Base-by-base conservation (phyloP, 2,329 filamentous ascomycete genomes). In the Geosmithia flava region DNA sequence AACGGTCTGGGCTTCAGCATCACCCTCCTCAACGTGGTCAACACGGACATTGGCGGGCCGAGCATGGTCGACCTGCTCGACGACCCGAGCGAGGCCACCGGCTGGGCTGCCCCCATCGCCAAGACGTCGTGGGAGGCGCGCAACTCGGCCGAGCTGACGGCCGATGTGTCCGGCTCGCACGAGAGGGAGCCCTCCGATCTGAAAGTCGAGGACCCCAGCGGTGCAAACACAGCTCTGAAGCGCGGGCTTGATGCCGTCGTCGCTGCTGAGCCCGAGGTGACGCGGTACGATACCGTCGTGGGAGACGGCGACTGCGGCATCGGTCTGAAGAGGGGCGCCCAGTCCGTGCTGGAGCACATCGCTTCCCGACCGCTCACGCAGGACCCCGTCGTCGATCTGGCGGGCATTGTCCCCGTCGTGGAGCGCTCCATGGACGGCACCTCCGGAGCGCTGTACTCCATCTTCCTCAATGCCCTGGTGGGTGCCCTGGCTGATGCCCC, bases 281-380 rank as follows among this genome's bases (percentile, higher is more conserved):
- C 85, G 0, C 75, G 69, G 46, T 88, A 80, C 56, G 85, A 88
- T 59, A 94, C 87, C 0, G 79, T 93, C 13, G 87, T 95, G 20
- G 89, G 89, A 42, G 89, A 95, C 59, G 89, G 89, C 44, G 89
- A 95, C 65, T 95, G 89, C 58, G 89, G 89, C 10, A 86, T 88
- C 50, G 87, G 87, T 5, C 70, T 95, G 52, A 88, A 87, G 69
- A 81, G 88, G 52, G 89, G 89, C 45, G 88, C 89, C n/a, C 83
- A 95, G 72, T 76, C 76, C 42, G 63, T 80, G 42, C 62, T 80
- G 2, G 67, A 72, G 45, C 71, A 78, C 54, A 58, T 80, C 20
- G 55, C 62, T 2, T 56, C 68, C 20, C 63, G 60, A 2, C 63
- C 69, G 11, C 57, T 75, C 7, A 70, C 68, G 0, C 75, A 73